These are phyloP conservation scores for Xylaria acuta DNA, from an alignment of 495 filamentous ascomycete species.

Conservation along the genomic window DNA sequence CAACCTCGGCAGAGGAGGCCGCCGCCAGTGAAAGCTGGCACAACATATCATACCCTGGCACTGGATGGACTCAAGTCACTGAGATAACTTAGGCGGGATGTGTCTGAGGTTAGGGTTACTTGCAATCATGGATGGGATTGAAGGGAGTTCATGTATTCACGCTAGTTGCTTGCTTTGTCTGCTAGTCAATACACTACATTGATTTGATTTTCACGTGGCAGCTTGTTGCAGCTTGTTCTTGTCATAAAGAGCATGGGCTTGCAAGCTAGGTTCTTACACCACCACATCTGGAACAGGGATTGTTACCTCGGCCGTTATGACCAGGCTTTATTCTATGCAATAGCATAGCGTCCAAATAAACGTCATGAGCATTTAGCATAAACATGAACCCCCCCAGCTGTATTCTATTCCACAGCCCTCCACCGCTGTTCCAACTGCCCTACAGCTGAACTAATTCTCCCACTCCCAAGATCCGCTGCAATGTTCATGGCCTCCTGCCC, in stretches of 20 bases:
- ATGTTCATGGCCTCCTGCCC: slow-evolving; percentile 26
- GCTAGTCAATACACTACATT: not conserved
- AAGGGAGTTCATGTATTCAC: not conserved
- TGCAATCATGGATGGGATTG: not conserved
- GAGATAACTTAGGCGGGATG: not conserved
- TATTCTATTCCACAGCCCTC: slow-evolving; percentile 33
- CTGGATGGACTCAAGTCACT: not conserved
- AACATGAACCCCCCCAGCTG: too few species aligned
- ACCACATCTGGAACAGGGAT: not conserved
- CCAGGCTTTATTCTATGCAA: not conserved
- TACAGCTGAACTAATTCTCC: slow-evolving; percentile 3
- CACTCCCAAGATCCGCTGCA: slow-evolving; percentile 9
- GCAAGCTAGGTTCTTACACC: slow-evolving; percentile 4
- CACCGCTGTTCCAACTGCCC: slow-evolving; percentile 32
- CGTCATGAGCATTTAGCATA: too few species aligned
- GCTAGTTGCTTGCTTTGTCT: not conserved
- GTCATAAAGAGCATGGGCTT: not conserved
- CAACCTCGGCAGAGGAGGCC: not conserved
- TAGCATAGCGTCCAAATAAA: too few species aligned
- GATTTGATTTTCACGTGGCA: not conserved
- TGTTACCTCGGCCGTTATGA: not conserved
- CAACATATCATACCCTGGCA: not conserved
- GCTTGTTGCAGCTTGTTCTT: slow-evolving; percentile 9
- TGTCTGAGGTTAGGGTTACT: not conserved
- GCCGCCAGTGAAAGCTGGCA: not conserved